Conservation (phyloP, 1,139 yeast species). For the Yamadazyma kanchanaburiensis region DNA sequence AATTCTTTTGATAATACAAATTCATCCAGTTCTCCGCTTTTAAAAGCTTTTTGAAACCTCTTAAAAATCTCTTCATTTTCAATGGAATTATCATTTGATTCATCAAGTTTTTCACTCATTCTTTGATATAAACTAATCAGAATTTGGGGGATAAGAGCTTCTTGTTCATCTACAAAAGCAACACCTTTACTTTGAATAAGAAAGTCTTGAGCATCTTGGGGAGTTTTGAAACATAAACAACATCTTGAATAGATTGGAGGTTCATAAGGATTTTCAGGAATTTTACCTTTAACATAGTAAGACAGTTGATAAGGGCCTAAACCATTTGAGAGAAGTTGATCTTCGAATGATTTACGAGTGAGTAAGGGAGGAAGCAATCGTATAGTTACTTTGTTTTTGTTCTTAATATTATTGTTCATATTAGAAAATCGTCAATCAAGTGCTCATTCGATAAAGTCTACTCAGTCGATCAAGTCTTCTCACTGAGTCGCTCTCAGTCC, state of each 20-base stretch:
- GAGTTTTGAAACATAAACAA: constrained; percentile 19
- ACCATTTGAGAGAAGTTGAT: constrained; percentile 10
- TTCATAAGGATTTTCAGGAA: constrained; percentile 20
- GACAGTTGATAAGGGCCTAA: constrained; percentile 5
- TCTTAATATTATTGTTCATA: too few relatives aligned
- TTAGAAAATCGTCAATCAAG: too few relatives aligned
- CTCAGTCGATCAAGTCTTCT: too few relatives aligned
- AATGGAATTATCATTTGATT: background rate
- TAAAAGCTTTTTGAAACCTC: constrained; percentile 3
- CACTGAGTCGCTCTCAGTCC: too few relatives aligned
- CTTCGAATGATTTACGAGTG: constrained; percentile 11
- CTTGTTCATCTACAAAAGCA: constrained; percentile 18
- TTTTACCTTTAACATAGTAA: constrained; percentile 18
- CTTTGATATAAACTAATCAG: constrained; percentile 8
- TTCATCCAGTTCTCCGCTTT: background rate
- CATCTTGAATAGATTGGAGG: constrained; percentile 25
- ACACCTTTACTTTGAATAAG: constrained; percentile 14
- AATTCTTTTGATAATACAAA: too few relatives aligned
- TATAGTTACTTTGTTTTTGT: constrained; percentile 10
- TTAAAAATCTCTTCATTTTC: constrained; percentile 2
- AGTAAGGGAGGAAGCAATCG: constrained; percentile 16
- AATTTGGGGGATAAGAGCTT: constrained; percentile 10
- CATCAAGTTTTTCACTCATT: constrained; percentile 7
- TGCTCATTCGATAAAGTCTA: too few relatives aligned
- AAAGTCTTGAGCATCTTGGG: constrained; percentile 13